A percentile compares a stretch with the other conserved stretches of the same genome.
These are phyloP conservation scores for Hevea brasiliensis DNA, from an alignment of 345 rosid genomes.

Conservation along the genomic window DNA sequence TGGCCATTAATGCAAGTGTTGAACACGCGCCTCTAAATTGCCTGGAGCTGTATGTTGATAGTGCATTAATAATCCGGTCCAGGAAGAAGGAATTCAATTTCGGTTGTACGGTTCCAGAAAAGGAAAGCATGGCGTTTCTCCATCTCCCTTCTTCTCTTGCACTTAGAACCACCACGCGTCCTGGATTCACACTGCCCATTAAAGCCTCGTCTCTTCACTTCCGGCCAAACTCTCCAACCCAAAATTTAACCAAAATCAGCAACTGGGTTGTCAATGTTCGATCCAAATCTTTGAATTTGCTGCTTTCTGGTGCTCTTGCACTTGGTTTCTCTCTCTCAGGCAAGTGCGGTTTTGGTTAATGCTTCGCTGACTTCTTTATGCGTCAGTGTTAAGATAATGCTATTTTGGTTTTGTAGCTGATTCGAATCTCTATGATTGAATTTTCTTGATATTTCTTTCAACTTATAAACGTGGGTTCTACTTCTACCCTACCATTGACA, in stretches of 20 bases:
- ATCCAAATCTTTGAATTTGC: conserved; percentile 54
- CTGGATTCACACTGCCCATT: conserved; percentile 22
- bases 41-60: neutral
- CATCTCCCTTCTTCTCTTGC: conserved; percentile 26
- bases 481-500: neutral
- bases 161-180: conserved; percentile 12
- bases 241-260: conserved; percentile 21
- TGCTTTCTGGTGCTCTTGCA: conserved; percentile 25
- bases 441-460: neutral
- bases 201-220: conserved; percentile 28
- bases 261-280: conserved; percentile 43
- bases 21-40: neutral
- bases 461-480: neutral
- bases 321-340: too few species aligned
- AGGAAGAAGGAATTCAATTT: neutral
- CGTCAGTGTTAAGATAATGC: too few species aligned
- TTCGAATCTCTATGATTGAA: neutral
- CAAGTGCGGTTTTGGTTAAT: too few species aligned
- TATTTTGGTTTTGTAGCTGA: neutral
- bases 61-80: neutral
- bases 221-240: conserved; percentile 17
- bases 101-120: conserved; percentile 12
- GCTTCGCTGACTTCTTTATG: too few species aligned
- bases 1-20: neutral
- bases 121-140: conserved; percentile 38